phyloP scores from a whole-genome alignment of 495 filamentous ascomycete genomes.

The Annulohypoxylon stygium region DNA sequence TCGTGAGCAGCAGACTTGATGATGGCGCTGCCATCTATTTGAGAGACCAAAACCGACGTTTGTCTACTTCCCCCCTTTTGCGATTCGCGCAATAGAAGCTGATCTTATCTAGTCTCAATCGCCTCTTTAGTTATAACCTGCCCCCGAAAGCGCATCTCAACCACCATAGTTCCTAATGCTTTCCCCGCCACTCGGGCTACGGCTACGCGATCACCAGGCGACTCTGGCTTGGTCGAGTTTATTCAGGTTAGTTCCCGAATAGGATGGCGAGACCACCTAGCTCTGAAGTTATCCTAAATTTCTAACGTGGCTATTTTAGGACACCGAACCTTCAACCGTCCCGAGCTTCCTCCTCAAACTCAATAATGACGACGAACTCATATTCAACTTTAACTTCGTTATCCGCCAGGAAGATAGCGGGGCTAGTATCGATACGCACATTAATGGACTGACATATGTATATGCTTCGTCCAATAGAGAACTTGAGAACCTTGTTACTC shows the following conservation, averaged over 20 bases:
- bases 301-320: conserved; percentile 64
- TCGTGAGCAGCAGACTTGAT: conserved; percentile 90
- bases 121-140: conserved; percentile 83
- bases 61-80: conserved; percentile 47
- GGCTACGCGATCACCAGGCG: conserved; percentile 79
- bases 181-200: conserved; percentile 86
- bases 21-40: conserved; percentile 86
- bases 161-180: conserved; percentile 86
- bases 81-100: conserved; percentile 42
- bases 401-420: conserved; percentile 76
- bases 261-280: conserved; percentile 15
- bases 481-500: conserved; percentile 90
- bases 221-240: conserved; percentile 85
- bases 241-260: conserved; percentile 76
- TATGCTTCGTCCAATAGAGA: conserved; percentile 87
- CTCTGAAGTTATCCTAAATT: conserved; percentile 10
- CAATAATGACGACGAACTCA: conserved; percentile 88
- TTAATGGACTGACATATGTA: conserved; percentile 92
- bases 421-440: conserved; percentile 74
- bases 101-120: conserved; percentile 77
- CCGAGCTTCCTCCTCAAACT: conserved; percentile 89
- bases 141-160: conserved; percentile 76
- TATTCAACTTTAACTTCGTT: conserved; percentile 92
- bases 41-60: conserved; percentile 91
- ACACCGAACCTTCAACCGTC: conserved; percentile 75